Conservation (phyloP, 495 filamentous ascomycete genomes). For the Poronia punctata region DNA sequence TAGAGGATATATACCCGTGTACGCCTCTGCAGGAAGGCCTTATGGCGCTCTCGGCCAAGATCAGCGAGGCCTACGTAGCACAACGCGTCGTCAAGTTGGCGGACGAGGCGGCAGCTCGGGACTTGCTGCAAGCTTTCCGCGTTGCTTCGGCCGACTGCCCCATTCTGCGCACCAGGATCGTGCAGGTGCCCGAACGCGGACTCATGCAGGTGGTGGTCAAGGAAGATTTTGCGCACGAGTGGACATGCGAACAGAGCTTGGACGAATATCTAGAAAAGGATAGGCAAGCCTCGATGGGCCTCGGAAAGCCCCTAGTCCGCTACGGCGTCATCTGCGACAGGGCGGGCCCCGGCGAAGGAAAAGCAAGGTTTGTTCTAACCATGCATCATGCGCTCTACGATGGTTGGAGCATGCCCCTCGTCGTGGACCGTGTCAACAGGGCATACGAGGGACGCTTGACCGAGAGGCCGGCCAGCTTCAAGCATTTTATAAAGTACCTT, state of each 20-base stretch:
- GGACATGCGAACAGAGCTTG: constrained; percentile 38
- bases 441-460: constrained; percentile 24
- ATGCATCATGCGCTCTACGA: constrained; percentile 66
- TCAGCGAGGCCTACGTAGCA: constrained; percentile 51
- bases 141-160: constrained; percentile 35
- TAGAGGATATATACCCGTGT: constrained; percentile 65
- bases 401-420: constrained; percentile 54
- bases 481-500: constrained; percentile 38
- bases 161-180: constrained; percentile 55
- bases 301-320: constrained; percentile 47
- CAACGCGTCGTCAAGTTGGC: constrained; percentile 35
- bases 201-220: constrained; percentile 54
- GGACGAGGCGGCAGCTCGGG: constrained; percentile 23
- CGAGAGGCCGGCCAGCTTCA: constrained; percentile 42
- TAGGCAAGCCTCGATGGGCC: constrained; percentile 41
- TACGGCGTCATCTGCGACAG: constrained; percentile 43
- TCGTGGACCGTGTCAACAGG: constrained; percentile 47
- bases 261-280: constrained; percentile 39
- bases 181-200: constrained; percentile 46
- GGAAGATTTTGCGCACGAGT: constrained; percentile 36
- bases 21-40: constrained; percentile 66
- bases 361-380: constrained; percentile 49
- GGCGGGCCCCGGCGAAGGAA: constrained; percentile 26
- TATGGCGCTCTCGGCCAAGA: constrained; percentile 54
- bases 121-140: constrained; percentile 47